Evolutionary conservation across 352 stramenopile genomes (phyloP).

Genomic region (Phytophthora pini): DNA sequence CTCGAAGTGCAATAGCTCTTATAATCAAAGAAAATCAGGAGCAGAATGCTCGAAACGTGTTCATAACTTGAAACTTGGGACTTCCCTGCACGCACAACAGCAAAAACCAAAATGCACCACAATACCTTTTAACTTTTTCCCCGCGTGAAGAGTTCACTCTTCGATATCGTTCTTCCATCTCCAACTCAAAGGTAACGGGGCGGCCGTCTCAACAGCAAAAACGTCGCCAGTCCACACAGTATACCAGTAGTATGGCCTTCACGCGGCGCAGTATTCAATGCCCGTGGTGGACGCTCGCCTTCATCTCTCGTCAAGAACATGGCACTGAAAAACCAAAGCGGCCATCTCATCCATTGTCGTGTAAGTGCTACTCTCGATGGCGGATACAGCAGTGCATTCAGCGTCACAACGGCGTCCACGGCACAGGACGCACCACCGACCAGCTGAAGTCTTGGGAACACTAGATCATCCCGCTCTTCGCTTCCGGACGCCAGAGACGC

Average conservation of each 20-base stretch:
- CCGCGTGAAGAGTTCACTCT: background rate
- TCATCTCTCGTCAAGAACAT: conserved; percentile 31
- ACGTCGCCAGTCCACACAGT: conserved; percentile 22
- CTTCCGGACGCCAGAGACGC: conserved; percentile 8
- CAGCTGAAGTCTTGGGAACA: conserved; percentile 13
- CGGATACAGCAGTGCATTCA: conserved; percentile 37
- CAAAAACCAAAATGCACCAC: no score
- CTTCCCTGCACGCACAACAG: no score
- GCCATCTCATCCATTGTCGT: conserved; percentile 26
- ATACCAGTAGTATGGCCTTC: conserved; percentile 22
- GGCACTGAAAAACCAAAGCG: conserved; percentile 25
- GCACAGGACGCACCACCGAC: conserved; percentile 17
- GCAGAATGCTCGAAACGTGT: no score
- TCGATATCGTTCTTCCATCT: background rate
- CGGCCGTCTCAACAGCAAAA: conserved; percentile 21
- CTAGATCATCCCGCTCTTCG: background rate
- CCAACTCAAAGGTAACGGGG: conserved; percentile 13
- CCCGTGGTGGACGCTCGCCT: conserved; percentile 6
- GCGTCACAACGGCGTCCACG: conserved; percentile 29
- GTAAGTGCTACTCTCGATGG: conserved; percentile 27
- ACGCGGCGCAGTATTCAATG: conserved; percentile 6
- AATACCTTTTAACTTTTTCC: no score
- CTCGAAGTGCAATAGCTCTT: no score
- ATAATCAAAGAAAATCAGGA: no score
- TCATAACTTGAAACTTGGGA: no score